Evolutionary conservation across 2,329 filamentous ascomycete species (phyloP).

Genomic region (Claviceps cyperi): DNA sequence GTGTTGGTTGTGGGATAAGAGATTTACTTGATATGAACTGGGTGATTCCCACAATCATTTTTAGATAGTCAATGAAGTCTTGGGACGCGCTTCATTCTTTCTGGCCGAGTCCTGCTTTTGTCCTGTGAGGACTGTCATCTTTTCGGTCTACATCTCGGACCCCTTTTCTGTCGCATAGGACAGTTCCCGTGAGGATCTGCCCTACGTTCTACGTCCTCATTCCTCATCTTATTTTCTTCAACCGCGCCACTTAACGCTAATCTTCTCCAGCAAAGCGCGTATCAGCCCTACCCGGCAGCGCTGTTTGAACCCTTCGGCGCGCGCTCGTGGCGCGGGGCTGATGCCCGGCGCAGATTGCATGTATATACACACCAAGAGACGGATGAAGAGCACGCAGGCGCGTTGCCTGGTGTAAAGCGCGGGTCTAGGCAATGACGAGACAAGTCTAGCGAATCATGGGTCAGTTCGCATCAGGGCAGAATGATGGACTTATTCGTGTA

Average conservation of each 20-base stretch:
- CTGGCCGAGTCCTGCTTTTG: no score
- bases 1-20: no score
- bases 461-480: constrained; percentile 40
- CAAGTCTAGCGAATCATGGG: constrained; percentile 39
- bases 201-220: no score
- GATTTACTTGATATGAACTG: no score
- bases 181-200: no score
- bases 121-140: no score
- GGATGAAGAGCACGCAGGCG: constrained; percentile 37
- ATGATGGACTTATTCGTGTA: constrained; percentile 35
- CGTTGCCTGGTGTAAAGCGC: constrained; percentile 22
- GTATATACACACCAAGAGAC: constrained; percentile 16
- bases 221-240: no score
- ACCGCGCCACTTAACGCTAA: constrained; percentile 25
- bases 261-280: constrained; percentile 44
- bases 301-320: constrained; percentile 40
- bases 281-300: constrained; percentile 42
- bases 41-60: no score
- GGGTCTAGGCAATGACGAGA: constrained; percentile 20
- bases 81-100: no score
- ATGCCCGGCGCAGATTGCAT: constrained; percentile 36
- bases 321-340: constrained; percentile 35
- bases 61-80: no score
- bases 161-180: no score
- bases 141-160: no score